phyloP scores from a whole-genome alignment of 2,329 filamentous ascomycete genomes.

The Dichotomopilus funicola region DNA sequence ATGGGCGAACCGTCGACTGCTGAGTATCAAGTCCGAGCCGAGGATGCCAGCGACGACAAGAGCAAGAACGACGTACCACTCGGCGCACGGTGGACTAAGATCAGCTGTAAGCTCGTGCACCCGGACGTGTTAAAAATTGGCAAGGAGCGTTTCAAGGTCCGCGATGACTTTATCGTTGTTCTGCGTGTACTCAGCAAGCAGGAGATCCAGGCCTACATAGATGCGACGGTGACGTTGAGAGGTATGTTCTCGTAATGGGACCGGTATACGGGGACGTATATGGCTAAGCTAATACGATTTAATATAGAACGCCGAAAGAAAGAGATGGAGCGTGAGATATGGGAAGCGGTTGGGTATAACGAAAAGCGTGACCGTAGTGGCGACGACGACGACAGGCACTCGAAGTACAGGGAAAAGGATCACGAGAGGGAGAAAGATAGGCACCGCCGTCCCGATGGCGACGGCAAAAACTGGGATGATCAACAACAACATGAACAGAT shows the following conservation, averaged over 20 bases:
- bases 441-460: too few species aligned
- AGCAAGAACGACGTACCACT: constrained; percentile 65
- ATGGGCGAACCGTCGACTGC: too few species aligned
- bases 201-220: constrained; percentile 82
- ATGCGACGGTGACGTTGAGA: constrained; percentile 73
- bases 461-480: too few species aligned
- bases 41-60: constrained; percentile 52
- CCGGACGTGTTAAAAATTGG: constrained; percentile 77
- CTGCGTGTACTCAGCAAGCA: constrained; percentile 79
- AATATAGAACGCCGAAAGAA: constrained; percentile 34
- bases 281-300: background rate
- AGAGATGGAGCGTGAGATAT: constrained; percentile 33
- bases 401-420: too few species aligned
- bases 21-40: too few species aligned
- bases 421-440: too few species aligned
- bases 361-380: constrained; percentile 25
- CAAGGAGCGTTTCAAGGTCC: constrained; percentile 87
- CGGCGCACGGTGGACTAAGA: constrained; percentile 88
- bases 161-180: constrained; percentile 91
- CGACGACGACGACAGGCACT: too few species aligned
- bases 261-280: background rate
- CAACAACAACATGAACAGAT: too few species aligned
- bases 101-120: constrained; percentile 81
- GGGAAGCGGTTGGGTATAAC: constrained; percentile 24
- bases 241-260: constrained; percentile 42